Evolutionary conservation across 2,329 filamentous ascomycete species (phyloP).

Genomic region (Fusarium sp.): DNA sequence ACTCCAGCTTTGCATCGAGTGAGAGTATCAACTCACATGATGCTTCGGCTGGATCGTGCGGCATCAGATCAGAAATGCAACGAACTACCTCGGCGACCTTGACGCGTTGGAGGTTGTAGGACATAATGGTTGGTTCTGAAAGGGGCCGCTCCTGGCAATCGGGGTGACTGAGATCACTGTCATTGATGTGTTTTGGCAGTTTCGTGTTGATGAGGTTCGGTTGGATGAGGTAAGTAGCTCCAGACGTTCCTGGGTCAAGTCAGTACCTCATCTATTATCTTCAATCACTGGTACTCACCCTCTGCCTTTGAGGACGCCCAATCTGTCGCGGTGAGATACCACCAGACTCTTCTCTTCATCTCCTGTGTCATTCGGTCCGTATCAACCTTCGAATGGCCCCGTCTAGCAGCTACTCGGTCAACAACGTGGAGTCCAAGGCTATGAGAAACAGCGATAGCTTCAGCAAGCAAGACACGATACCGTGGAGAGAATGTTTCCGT

Average conservation of each 20-base stretch:
- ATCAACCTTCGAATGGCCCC: rapidly evolving
- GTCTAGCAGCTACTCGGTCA: rapidly evolving
- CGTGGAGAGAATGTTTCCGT: background rate
- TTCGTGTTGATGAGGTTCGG: background rate
- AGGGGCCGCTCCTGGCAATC: background rate
- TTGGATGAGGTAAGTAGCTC: background rate
- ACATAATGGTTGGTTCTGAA: background rate
- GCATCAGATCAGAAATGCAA: background rate
- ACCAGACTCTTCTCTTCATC: background rate
- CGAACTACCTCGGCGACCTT: background rate
- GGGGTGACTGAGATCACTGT: background rate
- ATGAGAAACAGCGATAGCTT: background rate
- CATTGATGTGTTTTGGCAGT: background rate
- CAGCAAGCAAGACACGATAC: background rate
- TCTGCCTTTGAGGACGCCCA: background rate
- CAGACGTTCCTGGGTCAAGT: background rate
- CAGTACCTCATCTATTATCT: background rate
- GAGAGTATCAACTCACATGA: background rate
- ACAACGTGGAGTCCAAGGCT: background rate
- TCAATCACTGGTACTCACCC: rapidly evolving
- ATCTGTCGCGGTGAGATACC: background rate
- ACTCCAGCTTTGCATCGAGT: background rate
- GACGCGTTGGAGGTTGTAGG: background rate
- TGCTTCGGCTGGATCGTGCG: background rate
- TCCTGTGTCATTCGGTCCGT: background rate